These are phyloP conservation scores for Symbiodinium natans DNA, from an alignment of 73 alveolate species.

Conservation along the genomic window DNA sequence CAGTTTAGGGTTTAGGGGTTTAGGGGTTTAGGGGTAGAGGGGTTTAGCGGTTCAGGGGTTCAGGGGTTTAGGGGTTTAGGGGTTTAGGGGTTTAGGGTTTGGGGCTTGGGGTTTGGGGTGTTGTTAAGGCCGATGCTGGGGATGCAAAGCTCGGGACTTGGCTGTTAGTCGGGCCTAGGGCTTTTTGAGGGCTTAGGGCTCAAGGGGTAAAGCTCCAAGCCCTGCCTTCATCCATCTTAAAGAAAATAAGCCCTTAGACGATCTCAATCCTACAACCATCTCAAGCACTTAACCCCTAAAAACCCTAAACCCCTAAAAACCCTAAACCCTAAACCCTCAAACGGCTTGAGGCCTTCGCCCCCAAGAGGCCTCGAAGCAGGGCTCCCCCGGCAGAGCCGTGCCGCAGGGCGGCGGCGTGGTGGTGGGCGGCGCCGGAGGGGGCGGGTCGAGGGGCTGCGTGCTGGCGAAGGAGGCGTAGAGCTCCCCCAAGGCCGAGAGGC, in stretches of 20 bases:
- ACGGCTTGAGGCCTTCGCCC: not conserved
- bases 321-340: not conserved
- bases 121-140: too few relatives aligned
- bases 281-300: not conserved
- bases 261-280: too few relatives aligned
- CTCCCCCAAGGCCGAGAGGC: constrained; percentile 32
- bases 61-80: not conserved
- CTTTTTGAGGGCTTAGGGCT: not conserved
- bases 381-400: constrained; percentile 46
- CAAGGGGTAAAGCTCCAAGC: too few relatives aligned
- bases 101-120: too few relatives aligned
- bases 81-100: not conserved
- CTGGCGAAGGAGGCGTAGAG: constrained; percentile 64
- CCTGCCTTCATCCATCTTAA: too few relatives aligned
- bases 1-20: not conserved
- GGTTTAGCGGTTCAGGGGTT: not conserved
- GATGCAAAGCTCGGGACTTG: too few relatives aligned
- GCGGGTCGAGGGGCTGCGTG: not conserved
- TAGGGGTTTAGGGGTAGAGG: not conserved
- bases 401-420: constrained; percentile 63
- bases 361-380: not conserved
- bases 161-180: too few relatives aligned
- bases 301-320: not conserved
- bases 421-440: not conserved
- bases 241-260: too few relatives aligned